A percentile compares a stretch with the other conserved stretches of the same genome.
Evolutionary conservation across 2,329 filamentous ascomycete species (phyloP).

Genomic region (Orbilia ellipsospora): DNA sequence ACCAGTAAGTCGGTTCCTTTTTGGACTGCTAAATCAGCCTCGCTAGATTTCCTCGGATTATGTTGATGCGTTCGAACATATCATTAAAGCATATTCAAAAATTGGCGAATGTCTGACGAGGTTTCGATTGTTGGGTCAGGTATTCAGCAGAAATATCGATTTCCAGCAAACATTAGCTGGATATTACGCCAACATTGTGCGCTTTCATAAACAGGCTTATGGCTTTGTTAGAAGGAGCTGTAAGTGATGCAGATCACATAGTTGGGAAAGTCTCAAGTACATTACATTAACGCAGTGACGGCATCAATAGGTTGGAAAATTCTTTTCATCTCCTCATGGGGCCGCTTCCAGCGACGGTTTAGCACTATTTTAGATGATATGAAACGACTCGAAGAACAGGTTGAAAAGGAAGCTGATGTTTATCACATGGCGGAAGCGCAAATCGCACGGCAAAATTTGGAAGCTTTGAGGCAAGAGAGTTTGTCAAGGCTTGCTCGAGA

Average conservation of each 20-base stretch:
- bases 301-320: constrained; percentile 61
- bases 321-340: constrained; percentile 62
- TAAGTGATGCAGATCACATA: not conserved
- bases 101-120: constrained; percentile 63
- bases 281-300: not conserved
- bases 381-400: constrained; percentile 59
- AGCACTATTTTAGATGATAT: constrained; percentile 61
- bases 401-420: constrained; percentile 59
- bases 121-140: constrained; percentile 61
- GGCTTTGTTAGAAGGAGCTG: constrained; percentile 62
- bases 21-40: no score
- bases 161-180: constrained; percentile 64
- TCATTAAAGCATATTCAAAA: constrained; percentile 63
- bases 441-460: no score
- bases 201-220: constrained; percentile 66
- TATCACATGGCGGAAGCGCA: no score
- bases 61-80: constrained; percentile 63
- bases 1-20: no score
- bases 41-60: constrained; percentile 60
- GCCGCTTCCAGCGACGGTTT: constrained; percentile 62
- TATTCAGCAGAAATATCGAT: constrained; percentile 60
- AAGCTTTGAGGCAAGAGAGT: no score
- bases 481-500: no score
- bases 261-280: no score
- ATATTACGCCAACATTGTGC: constrained; percentile 66